Conservation (phyloP, 495 filamentous ascomycete genomes). For the Xylaria cubensis region DNA sequence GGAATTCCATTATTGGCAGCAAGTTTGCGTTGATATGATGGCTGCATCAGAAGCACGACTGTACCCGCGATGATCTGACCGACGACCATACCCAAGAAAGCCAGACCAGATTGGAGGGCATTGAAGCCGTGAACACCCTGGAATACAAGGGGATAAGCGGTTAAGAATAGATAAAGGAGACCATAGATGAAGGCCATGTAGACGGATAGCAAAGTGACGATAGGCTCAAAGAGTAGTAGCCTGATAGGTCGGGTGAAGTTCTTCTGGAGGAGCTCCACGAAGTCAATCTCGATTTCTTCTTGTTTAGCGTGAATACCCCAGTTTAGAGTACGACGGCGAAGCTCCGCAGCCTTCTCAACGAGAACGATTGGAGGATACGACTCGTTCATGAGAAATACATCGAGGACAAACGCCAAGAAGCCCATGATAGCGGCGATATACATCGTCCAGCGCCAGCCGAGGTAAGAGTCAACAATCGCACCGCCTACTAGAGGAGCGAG, state of each 20-base stretch:
- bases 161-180: constrained; percentile 80
- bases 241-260: constrained; percentile 83
- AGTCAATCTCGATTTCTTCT: constrained; percentile 89
- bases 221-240: constrained; percentile 81
- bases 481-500: constrained; percentile 85
- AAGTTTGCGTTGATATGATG: constrained; percentile 71
- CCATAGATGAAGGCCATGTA: constrained; percentile 88
- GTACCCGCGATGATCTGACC: constrained; percentile 73
- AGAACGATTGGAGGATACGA: constrained; percentile 86
- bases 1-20: constrained; percentile 75
- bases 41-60: constrained; percentile 70
- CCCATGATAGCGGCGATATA: constrained; percentile 79
- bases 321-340: constrained; percentile 83
- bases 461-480: constrained; percentile 73
- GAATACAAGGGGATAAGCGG: constrained; percentile 83
- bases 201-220: constrained; percentile 73
- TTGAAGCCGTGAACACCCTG: constrained; percentile 71
- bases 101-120: constrained; percentile 71
- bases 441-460: constrained; percentile 88
- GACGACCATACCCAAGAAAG: constrained; percentile 81
- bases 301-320: constrained; percentile 96
- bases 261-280: constrained; percentile 78
- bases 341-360: constrained; percentile 74
- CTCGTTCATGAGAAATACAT: constrained; percentile 77
- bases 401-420: constrained; percentile 69